Evolutionary conservation across 371 early-diverging fungal species (phyloP).

Genomic region (Saksenaea vasiformis): DNA sequence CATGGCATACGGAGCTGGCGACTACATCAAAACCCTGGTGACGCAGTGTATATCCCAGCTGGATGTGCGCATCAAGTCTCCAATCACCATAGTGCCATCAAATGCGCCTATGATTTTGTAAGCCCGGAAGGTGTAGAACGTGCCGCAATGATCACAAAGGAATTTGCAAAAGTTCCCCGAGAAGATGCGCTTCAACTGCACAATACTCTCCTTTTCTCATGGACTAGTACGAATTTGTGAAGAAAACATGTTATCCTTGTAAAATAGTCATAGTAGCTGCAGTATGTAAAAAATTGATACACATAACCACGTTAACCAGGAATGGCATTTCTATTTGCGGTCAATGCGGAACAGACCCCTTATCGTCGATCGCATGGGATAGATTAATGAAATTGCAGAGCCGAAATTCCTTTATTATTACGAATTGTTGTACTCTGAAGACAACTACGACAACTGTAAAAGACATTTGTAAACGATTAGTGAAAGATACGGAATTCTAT

Average conservation of each 20-base stretch:
- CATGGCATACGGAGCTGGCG: constrained; percentile 52
- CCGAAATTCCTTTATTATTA: too few species aligned
- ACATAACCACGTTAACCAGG: too few species aligned
- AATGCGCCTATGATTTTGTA: constrained; percentile 73
- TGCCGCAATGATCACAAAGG: constrained; percentile 45
- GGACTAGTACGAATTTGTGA: constrained; percentile 9
- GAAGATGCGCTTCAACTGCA: constrained; percentile 54
- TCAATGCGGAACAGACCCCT: too few species aligned
- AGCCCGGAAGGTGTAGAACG: constrained; percentile 64
- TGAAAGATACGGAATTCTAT: constrained; percentile 43
- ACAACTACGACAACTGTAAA: too few species aligned
- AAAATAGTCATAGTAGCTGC: neutral
- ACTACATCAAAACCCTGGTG: constrained; percentile 65
- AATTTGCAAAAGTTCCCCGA: constrained; percentile 44
- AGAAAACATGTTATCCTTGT: neutral
- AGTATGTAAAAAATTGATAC: too few species aligned
- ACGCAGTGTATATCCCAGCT: constrained; percentile 77
- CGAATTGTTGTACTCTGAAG: too few species aligned
- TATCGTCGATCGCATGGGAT: too few species aligned
- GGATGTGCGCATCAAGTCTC: constrained; percentile 79
- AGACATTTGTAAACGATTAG: neutral
- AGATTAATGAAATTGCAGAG: too few species aligned
- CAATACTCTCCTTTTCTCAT: constrained; percentile 39
- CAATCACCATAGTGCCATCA: constrained; percentile 63
- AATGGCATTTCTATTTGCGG: too few species aligned